Evolutionary conservation across 768 basidiomycete species (phyloP).

Genomic region (Boletus tomentosulus): DNA sequence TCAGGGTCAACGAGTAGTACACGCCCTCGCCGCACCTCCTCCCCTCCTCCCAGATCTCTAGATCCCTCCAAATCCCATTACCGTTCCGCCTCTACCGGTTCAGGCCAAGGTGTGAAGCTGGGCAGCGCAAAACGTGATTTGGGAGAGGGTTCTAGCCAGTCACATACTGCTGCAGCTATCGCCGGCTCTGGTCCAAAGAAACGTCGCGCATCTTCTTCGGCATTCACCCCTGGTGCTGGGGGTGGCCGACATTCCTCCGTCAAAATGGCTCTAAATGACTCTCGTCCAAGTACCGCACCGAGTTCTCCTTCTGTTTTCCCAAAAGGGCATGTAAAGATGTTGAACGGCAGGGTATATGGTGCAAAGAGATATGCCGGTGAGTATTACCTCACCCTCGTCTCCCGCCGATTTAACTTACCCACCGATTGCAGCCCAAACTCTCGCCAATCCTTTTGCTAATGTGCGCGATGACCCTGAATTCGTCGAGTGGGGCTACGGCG

Average conservation of each 20-base stretch:
- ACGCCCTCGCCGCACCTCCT: conserved; percentile 3
- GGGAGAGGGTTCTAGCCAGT: conserved; percentile 1
- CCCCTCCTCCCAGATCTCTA: conserved; percentile 13
- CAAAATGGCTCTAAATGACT: conserved; percentile 1
- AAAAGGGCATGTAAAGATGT: conserved; percentile 52
- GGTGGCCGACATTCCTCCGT: conserved; percentile 26
- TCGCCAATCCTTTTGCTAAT: conserved; percentile 59
- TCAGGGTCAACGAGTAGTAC: conserved; percentile 11
- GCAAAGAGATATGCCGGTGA: conserved; percentile 30
- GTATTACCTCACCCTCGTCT: not conserved
- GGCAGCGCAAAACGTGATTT: conserved; percentile 1
- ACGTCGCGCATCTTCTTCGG: conserved; percentile 25
- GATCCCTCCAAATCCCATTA: conserved; percentile 7
- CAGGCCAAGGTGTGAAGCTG: conserved; percentile 5
- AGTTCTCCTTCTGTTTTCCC: conserved; percentile 1
- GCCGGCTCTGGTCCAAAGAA: conserved; percentile 7
- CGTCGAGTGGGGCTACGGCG: conserved; percentile 90
- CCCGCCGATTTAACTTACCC: not conserved
- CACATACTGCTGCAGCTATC: not conserved
- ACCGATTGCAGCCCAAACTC: conserved; percentile 23
- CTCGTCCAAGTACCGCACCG: conserved; percentile 10
- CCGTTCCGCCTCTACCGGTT: conserved; percentile 20
- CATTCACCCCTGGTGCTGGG: conserved; percentile 19
- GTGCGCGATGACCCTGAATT: conserved; percentile 71
- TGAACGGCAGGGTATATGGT: conserved; percentile 87